phyloP scores from a whole-genome alignment of 805 yeast species.

The Ogataea henricii region DNA sequence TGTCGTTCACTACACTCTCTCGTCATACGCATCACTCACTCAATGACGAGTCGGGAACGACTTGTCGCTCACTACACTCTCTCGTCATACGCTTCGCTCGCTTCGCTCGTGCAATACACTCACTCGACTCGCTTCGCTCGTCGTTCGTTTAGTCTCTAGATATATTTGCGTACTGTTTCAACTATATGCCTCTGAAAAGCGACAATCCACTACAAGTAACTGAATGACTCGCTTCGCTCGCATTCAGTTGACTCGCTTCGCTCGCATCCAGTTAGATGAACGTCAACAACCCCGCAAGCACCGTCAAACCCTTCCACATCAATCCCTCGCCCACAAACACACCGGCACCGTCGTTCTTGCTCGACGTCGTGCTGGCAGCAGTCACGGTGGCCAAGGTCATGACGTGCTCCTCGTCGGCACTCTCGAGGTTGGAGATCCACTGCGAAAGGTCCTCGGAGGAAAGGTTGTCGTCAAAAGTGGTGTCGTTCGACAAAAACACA shows the following conservation, averaged over 20 bases:
- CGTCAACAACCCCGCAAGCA: constrained; percentile 4
- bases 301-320: background rate
- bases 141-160: no score
- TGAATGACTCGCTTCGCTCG: no score
- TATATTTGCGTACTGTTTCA: no score
- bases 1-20: no score
- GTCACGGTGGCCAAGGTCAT: constrained; percentile 25
- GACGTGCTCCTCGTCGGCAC: constrained; percentile 17
- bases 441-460: constrained; percentile 43
- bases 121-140: background rate
- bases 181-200: no score
- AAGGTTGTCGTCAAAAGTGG: constrained; percentile 50
- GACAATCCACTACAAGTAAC: no score
- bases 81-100: no score
- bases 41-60: no score
- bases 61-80: no score
- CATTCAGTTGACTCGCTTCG: background rate
- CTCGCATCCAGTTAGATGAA: background rate
- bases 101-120: background rate
- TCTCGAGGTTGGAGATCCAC: constrained; percentile 43
- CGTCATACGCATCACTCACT: no score
- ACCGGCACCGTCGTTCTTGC: constrained; percentile 4
- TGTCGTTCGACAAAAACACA: constrained; percentile 59
- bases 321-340: constrained; percentile 5
- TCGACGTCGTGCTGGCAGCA: constrained; percentile 9